phyloP scores from a whole-genome alignment of 306 rosid species.

The Vicia sativa region DNA sequence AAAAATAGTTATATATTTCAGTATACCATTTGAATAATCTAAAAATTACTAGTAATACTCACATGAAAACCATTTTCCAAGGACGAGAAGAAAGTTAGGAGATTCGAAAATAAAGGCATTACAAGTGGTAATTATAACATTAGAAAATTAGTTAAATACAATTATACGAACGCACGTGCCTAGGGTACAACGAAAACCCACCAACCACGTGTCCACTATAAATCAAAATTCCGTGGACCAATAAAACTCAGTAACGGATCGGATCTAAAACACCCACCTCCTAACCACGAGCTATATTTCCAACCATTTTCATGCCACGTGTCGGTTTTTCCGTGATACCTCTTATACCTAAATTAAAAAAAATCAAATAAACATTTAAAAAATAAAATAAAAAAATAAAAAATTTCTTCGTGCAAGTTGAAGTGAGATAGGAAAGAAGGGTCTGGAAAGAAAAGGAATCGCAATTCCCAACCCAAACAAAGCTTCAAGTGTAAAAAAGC shows the following conservation, averaged over 20 bases:
- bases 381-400: background rate
- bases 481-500: background rate
- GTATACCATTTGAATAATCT: too few species aligned
- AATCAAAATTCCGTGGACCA: slow-evolving; percentile 41
- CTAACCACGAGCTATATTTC: slow-evolving; percentile 77
- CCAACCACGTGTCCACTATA: slow-evolving; percentile 45
- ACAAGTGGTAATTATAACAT: too few species aligned
- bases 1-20: too few species aligned
- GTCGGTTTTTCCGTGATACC: slow-evolving; percentile 47
- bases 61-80: too few species aligned
- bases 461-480: slow-evolving; percentile 8
- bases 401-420: slow-evolving; percentile 30
- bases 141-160: too few species aligned
- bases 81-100: too few species aligned
- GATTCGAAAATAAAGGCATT: too few species aligned
- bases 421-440: slow-evolving; percentile 23
- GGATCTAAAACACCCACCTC: slow-evolving; percentile 61
- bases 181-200: background rate
- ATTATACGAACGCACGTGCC: slow-evolving; percentile 30
- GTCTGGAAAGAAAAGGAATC: slow-evolving; percentile 45
- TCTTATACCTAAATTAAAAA: slow-evolving; percentile 8
- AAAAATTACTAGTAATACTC: too few species aligned
- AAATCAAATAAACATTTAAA: background rate
- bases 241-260: slow-evolving; percentile 64
- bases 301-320: slow-evolving; percentile 52